Evolutionary conservation across 768 basidiomycete genomes (phyloP), one percentile per base, ranked within the genome.

Genomic region (Serendipita vermifera): DNA sequence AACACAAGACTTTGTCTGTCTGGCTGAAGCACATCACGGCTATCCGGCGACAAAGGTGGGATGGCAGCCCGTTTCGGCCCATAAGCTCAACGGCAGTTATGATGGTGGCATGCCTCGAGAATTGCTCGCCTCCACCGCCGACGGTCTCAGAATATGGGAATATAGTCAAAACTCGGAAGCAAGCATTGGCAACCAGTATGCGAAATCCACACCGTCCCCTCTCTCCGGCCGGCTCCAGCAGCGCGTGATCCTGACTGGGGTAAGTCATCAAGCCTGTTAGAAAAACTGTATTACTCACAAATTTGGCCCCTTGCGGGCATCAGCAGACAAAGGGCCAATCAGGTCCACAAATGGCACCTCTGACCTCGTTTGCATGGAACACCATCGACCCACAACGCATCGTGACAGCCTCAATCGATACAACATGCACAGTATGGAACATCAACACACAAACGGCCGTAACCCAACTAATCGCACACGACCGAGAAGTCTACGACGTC

Each of bases 401-500:
- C 62, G 94, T 98, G 33, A 99, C 96, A 4, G 93, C 94, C 22
- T 96, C 92, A 5, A 94, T 98, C 63, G 96, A 99, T 66, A 99
- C 96, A 53, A 96, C 93, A 13, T 98, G 94, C 67, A 98, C 96
- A 1, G 87, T 98, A 22, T 99, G 96, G 96, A 96, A 99, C 69
- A 88, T 99, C 66, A 87, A 94, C 64, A 89, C 89, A 3, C 80
- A 82, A 24, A 83, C 86, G 5, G 94, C 96, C 24, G 81, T 98
- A 66, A 99, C 96, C 2, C 96, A 98, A 68, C 81, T 99, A 59
- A 94, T 96, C 64, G 92, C 94, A 0, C 94, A 96, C 69, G 92
- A 97, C 73, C 81, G 88, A 43, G 86, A 93, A 71, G 92, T 91
- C 13, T 94, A 93, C 71, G 92, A 97, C 66, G 92, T 96, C 38